A percentile compares a stretch with the other conserved stretches of the same genome.
Evolutionary conservation across 1,284 basidiomycete genomes (phyloP).

Genomic region (Serendipita sp.): DNA sequence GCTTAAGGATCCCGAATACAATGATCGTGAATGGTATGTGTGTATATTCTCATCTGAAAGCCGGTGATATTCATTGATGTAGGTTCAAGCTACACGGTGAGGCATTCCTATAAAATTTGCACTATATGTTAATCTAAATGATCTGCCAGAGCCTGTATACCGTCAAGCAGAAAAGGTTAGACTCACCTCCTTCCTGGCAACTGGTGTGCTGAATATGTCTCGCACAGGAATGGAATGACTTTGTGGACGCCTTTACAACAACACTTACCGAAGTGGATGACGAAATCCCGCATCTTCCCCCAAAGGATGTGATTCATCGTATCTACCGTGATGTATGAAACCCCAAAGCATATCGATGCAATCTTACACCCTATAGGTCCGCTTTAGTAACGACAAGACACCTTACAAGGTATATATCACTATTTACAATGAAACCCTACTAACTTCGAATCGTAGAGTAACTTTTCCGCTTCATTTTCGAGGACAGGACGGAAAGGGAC

Average conservation of each 20-base stretch:
- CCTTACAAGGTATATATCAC: constrained; percentile 58
- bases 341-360: not conserved
- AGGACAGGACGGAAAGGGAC: constrained; percentile 66
- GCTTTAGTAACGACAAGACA: constrained; percentile 89
- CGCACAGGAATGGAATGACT: constrained; percentile 63
- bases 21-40: constrained; percentile 74
- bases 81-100: constrained; percentile 68
- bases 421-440: not conserved
- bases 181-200: not conserved
- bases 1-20: constrained; percentile 60
- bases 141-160: constrained; percentile 57
- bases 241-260: constrained; percentile 57
- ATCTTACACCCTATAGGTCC: constrained; percentile 37
- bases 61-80: not conserved
- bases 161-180: constrained; percentile 56
- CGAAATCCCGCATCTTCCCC: constrained; percentile 70
- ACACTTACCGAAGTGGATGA: constrained; percentile 56
- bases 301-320: constrained; percentile 75
- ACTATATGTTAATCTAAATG: not conserved
- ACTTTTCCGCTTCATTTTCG: constrained; percentile 65
- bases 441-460: constrained; percentile 20
- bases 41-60: not conserved
- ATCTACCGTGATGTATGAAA: constrained; percentile 65
- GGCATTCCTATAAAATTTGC: not conserved
- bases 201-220: not conserved